Conservation (phyloP, 495 filamentous ascomycete genomes). For the Lophium mytilinum region DNA sequence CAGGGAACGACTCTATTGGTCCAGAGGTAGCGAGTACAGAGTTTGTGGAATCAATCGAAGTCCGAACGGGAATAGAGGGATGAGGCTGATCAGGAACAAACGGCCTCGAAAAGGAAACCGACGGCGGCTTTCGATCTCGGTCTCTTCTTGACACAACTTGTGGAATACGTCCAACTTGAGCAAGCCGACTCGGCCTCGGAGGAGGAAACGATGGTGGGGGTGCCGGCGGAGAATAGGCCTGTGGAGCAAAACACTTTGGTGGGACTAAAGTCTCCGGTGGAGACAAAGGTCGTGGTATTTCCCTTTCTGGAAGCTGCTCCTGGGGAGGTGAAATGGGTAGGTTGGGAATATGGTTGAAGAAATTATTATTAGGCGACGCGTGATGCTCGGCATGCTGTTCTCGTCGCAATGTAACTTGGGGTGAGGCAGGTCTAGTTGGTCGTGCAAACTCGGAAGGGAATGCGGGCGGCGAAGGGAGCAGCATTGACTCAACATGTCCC, state of each 20-base stretch:
- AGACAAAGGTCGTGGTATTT: slow-evolving; percentile 10
- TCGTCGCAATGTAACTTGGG: slow-evolving; percentile 34
- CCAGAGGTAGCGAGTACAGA: slow-evolving; percentile 11
- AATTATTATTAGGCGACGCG: slow-evolving; percentile 6
- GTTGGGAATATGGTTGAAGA: neutral
- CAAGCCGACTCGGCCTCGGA: slow-evolving; percentile 40
- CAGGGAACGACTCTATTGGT: slow-evolving; percentile 16
- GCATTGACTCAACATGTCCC: slow-evolving; percentile 39
- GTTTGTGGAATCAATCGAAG: slow-evolving; percentile 6
- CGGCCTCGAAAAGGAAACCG: slow-evolving; percentile 80
- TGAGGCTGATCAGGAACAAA: slow-evolving; percentile 46
- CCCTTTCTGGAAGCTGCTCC: slow-evolving; percentile 12
- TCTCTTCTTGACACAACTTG: slow-evolving; percentile 67
- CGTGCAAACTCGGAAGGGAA: slow-evolving; percentile 39
- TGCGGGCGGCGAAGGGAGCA: slow-evolving; percentile 48
- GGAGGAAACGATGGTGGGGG: slow-evolving; percentile 31
- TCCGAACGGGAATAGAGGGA: slow-evolving; percentile 27
- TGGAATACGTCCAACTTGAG: slow-evolving; percentile 85
- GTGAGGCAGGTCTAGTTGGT: slow-evolving; percentile 34
- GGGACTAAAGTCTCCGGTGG: slow-evolving; percentile 5
- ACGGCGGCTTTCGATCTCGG: slow-evolving; percentile 58
- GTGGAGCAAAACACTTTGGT: neutral
- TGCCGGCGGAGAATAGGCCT: slow-evolving; percentile 16
- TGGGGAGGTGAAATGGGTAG: neutral
- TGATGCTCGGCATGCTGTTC: slow-evolving; percentile 2